Evolutionary conservation across 2,329 filamentous ascomycete species (phyloP).

Genomic region (Cladophialophora exuberans): DNA sequence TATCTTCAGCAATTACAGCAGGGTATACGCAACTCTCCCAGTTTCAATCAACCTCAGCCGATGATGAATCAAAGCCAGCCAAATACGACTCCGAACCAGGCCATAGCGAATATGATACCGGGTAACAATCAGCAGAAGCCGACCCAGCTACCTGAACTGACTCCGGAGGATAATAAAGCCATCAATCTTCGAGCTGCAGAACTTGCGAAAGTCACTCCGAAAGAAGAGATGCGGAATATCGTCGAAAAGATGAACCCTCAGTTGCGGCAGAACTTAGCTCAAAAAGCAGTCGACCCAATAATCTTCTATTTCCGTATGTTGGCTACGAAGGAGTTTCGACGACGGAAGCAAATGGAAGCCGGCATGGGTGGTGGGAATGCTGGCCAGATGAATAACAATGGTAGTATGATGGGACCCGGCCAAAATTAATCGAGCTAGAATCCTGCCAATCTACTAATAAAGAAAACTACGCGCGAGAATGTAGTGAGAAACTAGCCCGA

Average conservation of each 20-base stretch:
- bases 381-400: slow-evolving; percentile 22
- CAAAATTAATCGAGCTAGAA: slow-evolving; percentile 34
- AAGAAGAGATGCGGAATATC: slow-evolving; percentile 53
- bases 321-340: slow-evolving; percentile 48
- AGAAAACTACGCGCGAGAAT: slow-evolving; percentile 4
- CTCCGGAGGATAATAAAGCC: slow-evolving; percentile 44
- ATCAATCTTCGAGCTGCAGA: slow-evolving; percentile 52
- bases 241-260: slow-evolving; percentile 53
- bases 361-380: slow-evolving; percentile 18
- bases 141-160: slow-evolving; percentile 35
- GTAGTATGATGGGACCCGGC: slow-evolving; percentile 18
- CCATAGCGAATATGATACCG: slow-evolving; percentile 30
- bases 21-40: slow-evolving; percentile 55
- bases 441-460: slow-evolving; percentile 21
- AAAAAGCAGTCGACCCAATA: slow-evolving; percentile 54
- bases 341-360: slow-evolving; percentile 26
- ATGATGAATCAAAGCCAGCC: slow-evolving; percentile 31
- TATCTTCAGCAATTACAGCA: slow-evolving; percentile 54
- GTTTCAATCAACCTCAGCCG: slow-evolving; percentile 43
- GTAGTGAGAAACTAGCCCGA: too few species aligned
- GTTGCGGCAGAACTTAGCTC: slow-evolving; percentile 49
- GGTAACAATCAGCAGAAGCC: slow-evolving; percentile 37
- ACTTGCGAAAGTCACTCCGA: slow-evolving; percentile 49
- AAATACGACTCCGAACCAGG: slow-evolving; percentile 29
- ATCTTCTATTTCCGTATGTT: slow-evolving; percentile 55